Evolutionary conservation across 2,329 filamentous ascomycete genomes (phyloP).

Genomic region (Diplodia scrobiculata): DNA sequence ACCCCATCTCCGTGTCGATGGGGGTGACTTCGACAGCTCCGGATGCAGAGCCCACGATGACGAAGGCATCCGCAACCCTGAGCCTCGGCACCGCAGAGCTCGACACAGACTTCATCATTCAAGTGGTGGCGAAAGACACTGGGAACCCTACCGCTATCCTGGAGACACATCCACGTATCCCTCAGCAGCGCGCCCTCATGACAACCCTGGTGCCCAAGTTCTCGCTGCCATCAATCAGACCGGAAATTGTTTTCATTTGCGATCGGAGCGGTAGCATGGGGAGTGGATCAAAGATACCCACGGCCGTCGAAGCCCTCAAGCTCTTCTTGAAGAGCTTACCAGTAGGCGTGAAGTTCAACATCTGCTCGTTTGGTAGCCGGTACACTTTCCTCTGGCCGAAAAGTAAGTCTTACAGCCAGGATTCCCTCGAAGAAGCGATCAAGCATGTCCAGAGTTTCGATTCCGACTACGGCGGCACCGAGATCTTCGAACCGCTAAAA

Average conservation of each 20-base stretch:
- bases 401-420: constrained; percentile 52
- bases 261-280: constrained; percentile 71
- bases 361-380: constrained; percentile 64
- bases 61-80: constrained; percentile 64
- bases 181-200: constrained; percentile 68
- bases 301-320: constrained; percentile 59
- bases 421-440: constrained; percentile 50
- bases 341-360: constrained; percentile 67
- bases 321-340: constrained; percentile 69
- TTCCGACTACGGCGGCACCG: constrained; percentile 58
- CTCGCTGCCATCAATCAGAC: constrained; percentile 57
- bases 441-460: constrained; percentile 48
- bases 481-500: constrained; percentile 54
- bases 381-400: constrained; percentile 53
- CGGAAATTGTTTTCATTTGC: constrained; percentile 71
- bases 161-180: constrained; percentile 64
- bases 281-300: constrained; percentile 50
- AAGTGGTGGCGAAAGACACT: constrained; percentile 63
- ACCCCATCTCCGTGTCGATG: constrained; percentile 66
- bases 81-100: constrained; percentile 57
- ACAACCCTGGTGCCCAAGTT: constrained; percentile 71
- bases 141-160: constrained; percentile 65
- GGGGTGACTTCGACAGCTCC: constrained; percentile 58
- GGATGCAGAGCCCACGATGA: constrained; percentile 55
- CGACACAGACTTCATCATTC: constrained; percentile 67